Conservation (phyloP, 2,329 filamentous ascomycete species). For the Phyllosticta ampelicida region DNA sequence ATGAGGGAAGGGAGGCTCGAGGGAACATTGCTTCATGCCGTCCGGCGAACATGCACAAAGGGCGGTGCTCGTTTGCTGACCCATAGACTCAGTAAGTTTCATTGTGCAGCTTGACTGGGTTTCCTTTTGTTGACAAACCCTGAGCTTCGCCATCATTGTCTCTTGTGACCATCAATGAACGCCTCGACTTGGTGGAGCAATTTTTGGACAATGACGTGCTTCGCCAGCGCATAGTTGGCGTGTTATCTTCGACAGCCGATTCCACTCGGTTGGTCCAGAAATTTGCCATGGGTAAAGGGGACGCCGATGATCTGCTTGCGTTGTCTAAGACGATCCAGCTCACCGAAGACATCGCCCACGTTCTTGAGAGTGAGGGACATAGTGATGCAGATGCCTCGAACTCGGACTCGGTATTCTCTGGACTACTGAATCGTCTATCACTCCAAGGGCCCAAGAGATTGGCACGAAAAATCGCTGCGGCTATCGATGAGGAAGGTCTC, state of each 20-base stretch:
- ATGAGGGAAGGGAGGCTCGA: constrained; percentile 67
- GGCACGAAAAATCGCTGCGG: constrained; percentile 57
- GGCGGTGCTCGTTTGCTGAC: constrained; percentile 77
- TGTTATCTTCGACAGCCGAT: constrained; percentile 70
- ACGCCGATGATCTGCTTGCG: constrained; percentile 78
- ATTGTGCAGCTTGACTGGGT: background rate
- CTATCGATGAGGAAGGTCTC: constrained; percentile 92
- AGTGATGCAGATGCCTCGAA: constrained; percentile 19
- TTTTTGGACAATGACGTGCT: constrained; percentile 59
- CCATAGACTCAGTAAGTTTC: constrained; percentile 60
- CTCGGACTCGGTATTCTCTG: constrained; percentile 15
- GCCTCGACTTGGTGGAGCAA: constrained; percentile 70
- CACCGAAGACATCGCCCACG: constrained; percentile 51
- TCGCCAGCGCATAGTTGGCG: constrained; percentile 55
- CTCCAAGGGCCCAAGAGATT: constrained; percentile 58
- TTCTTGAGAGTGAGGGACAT: constrained; percentile 26
- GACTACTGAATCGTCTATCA: constrained; percentile 48
- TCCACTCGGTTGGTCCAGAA: constrained; percentile 86
- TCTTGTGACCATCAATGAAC: constrained; percentile 61
- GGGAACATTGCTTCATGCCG: constrained; percentile 81
- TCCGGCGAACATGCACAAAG: constrained; percentile 81
- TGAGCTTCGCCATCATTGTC: constrained; percentile 77
- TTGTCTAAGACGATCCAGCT: constrained; percentile 71
- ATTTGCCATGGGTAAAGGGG: constrained; percentile 84
- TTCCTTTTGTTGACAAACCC: constrained; percentile 6